phyloP scores from a whole-genome alignment of 352 stramenopile genomes.

The Globisporangium spiculum region DNA sequence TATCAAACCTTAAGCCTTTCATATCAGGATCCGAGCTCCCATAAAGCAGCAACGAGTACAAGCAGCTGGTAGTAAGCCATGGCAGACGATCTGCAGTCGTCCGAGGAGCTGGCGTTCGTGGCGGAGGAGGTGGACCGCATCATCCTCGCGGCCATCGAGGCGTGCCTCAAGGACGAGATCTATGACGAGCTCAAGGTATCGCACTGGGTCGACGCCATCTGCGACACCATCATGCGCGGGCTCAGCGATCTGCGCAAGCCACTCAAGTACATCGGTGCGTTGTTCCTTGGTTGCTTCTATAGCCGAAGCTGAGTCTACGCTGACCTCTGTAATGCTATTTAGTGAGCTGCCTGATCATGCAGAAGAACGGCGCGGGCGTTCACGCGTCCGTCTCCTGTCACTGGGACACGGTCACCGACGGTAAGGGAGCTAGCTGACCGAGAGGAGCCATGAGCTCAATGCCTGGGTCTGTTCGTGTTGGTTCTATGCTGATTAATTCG shows the following conservation, averaged over 20 bases:
- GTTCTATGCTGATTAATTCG: background rate
- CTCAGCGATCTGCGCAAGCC: conserved; percentile 88
- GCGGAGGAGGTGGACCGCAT: conserved; percentile 90
- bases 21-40: no score
- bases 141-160: conserved; percentile 76
- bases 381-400: conserved; percentile 88
- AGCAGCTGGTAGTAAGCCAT: conserved; percentile 25
- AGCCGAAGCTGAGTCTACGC: background rate
- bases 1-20: no score
- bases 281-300: background rate
- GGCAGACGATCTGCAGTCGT: conserved; percentile 85
- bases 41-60: background rate
- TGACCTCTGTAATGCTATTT: background rate
- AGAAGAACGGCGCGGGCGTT: conserved; percentile 92
- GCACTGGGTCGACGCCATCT: conserved; percentile 91
- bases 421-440: conserved; percentile 21
- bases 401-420: conserved; percentile 90
- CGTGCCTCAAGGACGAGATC: conserved; percentile 81
- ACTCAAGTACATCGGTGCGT: conserved; percentile 89
- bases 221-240: conserved; percentile 84
- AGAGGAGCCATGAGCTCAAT: background rate
- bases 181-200: conserved; percentile 86
- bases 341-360: conserved; percentile 91
- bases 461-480: background rate
- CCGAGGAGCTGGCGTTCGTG: conserved; percentile 89